These are phyloP conservation scores for Diplodia mutila DNA, from an alignment of 2,329 filamentous ascomycete species.

Conservation along the genomic window DNA sequence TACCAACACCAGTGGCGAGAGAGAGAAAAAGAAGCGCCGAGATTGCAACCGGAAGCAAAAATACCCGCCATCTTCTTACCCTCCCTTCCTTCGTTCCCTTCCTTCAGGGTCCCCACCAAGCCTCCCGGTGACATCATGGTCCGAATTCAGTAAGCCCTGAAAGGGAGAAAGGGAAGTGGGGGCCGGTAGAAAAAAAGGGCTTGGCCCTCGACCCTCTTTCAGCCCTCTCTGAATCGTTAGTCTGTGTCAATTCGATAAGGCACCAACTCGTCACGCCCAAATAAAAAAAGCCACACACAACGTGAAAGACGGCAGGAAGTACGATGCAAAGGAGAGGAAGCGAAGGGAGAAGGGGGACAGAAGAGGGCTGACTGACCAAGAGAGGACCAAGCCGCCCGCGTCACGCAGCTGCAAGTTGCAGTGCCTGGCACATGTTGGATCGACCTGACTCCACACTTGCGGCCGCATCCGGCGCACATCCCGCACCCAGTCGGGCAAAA, in stretches of 20 bases:
- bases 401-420: too few species aligned
- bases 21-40: neutral
- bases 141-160: neutral
- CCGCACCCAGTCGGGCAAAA: neutral
- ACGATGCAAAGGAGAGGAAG: too few species aligned
- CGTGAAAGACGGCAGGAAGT: too few species aligned
- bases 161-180: neutral
- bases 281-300: too few species aligned
- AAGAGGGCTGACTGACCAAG: neutral
- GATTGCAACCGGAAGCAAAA: neutral
- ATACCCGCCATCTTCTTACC: neutral
- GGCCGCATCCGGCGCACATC: neutral
- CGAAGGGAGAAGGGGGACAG: neutral
- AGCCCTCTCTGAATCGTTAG: too few species aligned
- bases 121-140: neutral
- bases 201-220: neutral
- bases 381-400: neutral
- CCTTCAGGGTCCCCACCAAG: neutral
- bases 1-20: neutral
- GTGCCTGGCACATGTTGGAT: neutral
- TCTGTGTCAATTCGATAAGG: too few species aligned
- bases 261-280: too few species aligned
- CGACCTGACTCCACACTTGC: neutral
- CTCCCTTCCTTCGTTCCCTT: neutral
- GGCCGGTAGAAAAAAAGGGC: neutral